These are phyloP conservation scores for Solanum chmielewskii DNA, from an alignment of 257 asterid genomes.

Conservation along the genomic window DNA sequence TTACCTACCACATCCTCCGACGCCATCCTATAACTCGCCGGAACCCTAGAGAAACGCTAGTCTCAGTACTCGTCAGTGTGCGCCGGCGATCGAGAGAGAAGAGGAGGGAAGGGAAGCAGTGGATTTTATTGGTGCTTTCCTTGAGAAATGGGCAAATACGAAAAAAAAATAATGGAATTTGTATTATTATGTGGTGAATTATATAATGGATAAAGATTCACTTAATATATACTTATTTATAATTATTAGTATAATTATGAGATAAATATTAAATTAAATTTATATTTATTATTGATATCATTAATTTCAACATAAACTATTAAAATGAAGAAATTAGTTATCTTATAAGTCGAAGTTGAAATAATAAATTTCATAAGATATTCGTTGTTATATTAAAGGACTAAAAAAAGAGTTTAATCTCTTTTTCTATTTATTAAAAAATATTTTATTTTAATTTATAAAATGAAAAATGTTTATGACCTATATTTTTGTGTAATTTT, in stretches of 20 bases:
- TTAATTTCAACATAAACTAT: neutral
- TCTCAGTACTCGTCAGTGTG: neutral
- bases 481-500: neutral
- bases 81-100: neutral
- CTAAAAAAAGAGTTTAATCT: neutral
- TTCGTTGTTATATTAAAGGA: neutral
- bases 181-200: neutral
- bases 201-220: neutral
- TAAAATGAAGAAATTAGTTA: neutral
- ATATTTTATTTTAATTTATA: neutral
- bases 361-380: neutral
- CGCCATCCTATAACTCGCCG: conserved; percentile 33
- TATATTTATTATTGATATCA: neutral
- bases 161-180: neutral
- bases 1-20: conserved; percentile 81
- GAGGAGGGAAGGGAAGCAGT: neutral
- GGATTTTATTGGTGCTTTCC: neutral
- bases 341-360: neutral
- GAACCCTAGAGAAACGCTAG: neutral
- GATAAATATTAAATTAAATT: neutral
- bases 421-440: neutral
- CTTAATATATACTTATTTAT: neutral
- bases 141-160: neutral
- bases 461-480: neutral
- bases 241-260: too few relatives aligned